Base-by-base conservation (phyloP, 495 filamentous ascomycete genomes). In the Clohesyomyces aquaticus region DNA sequence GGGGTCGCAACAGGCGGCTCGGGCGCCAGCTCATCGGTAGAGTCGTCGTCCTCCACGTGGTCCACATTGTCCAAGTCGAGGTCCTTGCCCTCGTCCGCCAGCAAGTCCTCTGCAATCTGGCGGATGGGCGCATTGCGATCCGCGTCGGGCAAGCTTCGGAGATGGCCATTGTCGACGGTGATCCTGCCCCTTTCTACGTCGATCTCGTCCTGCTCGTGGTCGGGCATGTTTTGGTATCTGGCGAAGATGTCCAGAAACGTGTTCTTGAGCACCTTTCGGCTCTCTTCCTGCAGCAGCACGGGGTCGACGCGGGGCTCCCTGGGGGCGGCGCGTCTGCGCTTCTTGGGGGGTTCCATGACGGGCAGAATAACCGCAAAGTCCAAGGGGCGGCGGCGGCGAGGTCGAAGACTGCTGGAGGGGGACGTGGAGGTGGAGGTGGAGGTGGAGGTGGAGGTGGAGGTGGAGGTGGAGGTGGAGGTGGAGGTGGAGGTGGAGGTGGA, bases 101-200 rank as follows among this genome's bases (percentile, higher is more conserved):
- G 54, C 23, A 76, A 66, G 47, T 59, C 66, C 19, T 61, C 55
- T 18, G 74, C 29, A 22, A 74, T 64, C 14, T 61, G 57, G 8
- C 46, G 51, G 14, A 68, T 58, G 49, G 61, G 21, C 8, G 45
- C 23, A 19, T 60, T 29, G 4, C 69, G 61, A 4, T 32, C 55
- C 27, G 72, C 66, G 38, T 73, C 56, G 21, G 43, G 54, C 63
- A 75, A 71, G 18, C 62, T 49, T 50, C 53, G 32, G 11, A 96
- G 70, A 77, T 97, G 93, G 2, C 94, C 93, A 80, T 95, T 93
- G 73, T 97, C 81, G 29, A 96, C 87, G 14, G 93, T 80, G 26
- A 98, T 86, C 46, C 89, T 77, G 21, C 89, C 91, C 0, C 88
- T 94, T 58, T 78, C 76, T 22, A 91, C 74, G 76, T 94, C 89